Evolutionary conservation across 1,139 yeast genomes (phyloP).

Genomic region (Taphrina wiesneri): DNA sequence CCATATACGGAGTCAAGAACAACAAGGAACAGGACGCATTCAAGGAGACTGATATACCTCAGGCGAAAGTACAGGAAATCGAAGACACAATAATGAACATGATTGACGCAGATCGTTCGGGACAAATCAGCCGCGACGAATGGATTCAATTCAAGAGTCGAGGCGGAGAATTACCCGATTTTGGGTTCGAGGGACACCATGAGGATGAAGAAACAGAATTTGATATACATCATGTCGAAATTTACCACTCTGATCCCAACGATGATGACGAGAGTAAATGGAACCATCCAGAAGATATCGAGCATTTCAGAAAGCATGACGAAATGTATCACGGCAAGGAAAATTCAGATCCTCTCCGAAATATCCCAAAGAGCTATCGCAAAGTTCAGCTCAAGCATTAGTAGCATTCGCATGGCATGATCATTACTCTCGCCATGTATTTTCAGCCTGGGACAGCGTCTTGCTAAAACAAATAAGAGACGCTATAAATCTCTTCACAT

Average conservation of each 20-base stretch:
- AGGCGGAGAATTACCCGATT: constrained; percentile 83
- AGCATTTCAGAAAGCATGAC: constrained; percentile 36
- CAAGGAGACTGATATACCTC: constrained; percentile 41
- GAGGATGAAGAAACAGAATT: constrained; percentile 69
- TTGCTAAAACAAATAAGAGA: too few relatives aligned
- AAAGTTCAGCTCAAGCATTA: constrained; percentile 12
- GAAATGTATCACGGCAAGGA: constrained; percentile 33
- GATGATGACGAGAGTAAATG: constrained; percentile 40
- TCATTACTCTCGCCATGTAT: too few relatives aligned
- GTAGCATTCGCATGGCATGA: background rate
- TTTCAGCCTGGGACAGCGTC: too few relatives aligned
- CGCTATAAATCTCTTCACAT: too few relatives aligned
- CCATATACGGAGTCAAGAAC: constrained; percentile 75
- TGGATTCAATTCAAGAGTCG: constrained; percentile 62
- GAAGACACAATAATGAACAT: constrained; percentile 64
- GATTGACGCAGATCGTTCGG: constrained; percentile 67
- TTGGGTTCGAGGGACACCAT: constrained; percentile 95
- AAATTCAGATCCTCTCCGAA: constrained; percentile 20
- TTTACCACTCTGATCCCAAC: constrained; percentile 66
- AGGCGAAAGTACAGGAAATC: constrained; percentile 36
- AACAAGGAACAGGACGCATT: constrained; percentile 41
- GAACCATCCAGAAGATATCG: constrained; percentile 41
- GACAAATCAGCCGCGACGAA: constrained; percentile 64
- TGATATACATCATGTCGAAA: constrained; percentile 79
- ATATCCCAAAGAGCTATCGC: constrained; percentile 31